Conservation (phyloP, 345 rosid genomes). For the Acer saccharum region DNA sequence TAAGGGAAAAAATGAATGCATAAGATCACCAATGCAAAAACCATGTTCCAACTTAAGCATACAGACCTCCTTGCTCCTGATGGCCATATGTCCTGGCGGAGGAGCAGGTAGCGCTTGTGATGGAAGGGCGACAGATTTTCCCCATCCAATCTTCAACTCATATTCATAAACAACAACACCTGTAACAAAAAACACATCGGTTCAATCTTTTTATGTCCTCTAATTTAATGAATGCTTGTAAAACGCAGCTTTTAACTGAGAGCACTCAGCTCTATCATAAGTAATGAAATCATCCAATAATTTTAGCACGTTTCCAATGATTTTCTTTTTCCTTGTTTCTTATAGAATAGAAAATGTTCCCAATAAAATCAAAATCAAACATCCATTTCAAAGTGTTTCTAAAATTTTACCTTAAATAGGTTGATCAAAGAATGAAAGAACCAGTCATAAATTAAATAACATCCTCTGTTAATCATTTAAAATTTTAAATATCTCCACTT, state of each 20-base stretch:
- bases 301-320: neutral
- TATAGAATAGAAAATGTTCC: neutral
- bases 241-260: neutral
- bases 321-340: neutral
- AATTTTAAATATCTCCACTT: neutral
- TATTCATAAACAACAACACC: conserved; percentile 96
- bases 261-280: neutral
- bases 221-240: neutral
- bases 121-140: conserved; percentile 98
- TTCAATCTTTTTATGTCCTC: conserved; percentile 13
- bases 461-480: neutral
- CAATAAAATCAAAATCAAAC: conserved; percentile 9
- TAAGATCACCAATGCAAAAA: conserved; percentile 14
- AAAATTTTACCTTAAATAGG: neutral
- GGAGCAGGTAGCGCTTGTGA: conserved; percentile 99
- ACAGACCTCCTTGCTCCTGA: conserved; percentile 96
- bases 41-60: conserved; percentile 11
- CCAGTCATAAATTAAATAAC: neutral
- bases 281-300: neutral
- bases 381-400: neutral
- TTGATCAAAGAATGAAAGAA: neutral
- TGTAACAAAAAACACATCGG: conserved; percentile 31
- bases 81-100: conserved; percentile 99
- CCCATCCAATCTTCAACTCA: conserved; percentile 99
- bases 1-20: conserved; percentile 17